Evolutionary conservation across 345 rosid genomes (phyloP).

Genomic region (Punica granatum): DNA sequence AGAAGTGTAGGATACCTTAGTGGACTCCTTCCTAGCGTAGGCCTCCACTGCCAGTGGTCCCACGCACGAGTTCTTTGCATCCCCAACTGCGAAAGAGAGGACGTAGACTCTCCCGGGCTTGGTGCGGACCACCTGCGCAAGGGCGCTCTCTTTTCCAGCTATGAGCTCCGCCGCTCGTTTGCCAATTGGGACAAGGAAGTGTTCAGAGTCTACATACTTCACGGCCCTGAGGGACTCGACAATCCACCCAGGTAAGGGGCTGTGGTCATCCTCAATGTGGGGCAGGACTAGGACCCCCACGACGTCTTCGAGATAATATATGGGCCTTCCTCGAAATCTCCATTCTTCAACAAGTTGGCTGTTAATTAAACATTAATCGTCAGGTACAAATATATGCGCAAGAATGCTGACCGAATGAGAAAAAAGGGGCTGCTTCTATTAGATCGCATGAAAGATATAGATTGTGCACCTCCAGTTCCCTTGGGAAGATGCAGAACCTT

Average conservation of each 20-base stretch:
- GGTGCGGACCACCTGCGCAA: constrained; percentile 46
- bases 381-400: too few relatives aligned
- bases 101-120: constrained; percentile 24
- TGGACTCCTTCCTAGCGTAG: constrained; percentile 32
- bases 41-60: constrained; percentile 58
- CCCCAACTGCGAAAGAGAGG: constrained; percentile 46
- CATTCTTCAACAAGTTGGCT: constrained; percentile 50
- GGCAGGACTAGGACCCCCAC: constrained; percentile 62
- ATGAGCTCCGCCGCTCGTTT: constrained; percentile 50
- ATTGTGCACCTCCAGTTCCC: constrained; percentile 27
- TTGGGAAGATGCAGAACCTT: constrained; percentile 28
- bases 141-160: constrained; percentile 62
- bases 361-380: neutral
- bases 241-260: constrained; percentile 56
- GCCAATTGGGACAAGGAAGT: constrained; percentile 44
- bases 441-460: constrained; percentile 15
- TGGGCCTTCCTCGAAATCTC: constrained; percentile 66
- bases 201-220: constrained; percentile 48
- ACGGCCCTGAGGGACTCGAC: too few relatives aligned
- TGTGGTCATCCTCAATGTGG: constrained; percentile 46
- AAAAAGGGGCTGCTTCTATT: too few relatives aligned
- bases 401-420: too few relatives aligned
- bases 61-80: constrained; percentile 40
- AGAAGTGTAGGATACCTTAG: constrained; percentile 34
- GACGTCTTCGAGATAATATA: constrained; percentile 32